Evolutionary conservation across 2,329 filamentous ascomycete genomes (phyloP).

Genomic region (Plenodomus biglobosus): DNA sequence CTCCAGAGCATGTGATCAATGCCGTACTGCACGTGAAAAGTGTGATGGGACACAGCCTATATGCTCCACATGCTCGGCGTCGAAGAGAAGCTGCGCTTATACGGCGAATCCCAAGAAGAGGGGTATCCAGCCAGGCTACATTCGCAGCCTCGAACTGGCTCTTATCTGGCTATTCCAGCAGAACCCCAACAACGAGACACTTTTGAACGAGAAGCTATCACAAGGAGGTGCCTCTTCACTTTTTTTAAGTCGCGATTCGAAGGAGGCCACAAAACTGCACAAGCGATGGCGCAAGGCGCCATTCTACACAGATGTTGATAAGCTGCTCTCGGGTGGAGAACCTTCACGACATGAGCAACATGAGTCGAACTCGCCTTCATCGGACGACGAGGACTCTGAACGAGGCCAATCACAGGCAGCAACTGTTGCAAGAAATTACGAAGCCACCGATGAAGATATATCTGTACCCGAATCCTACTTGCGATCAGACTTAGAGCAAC

Average conservation of each 20-base stretch:
- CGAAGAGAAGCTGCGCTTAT: constrained; percentile 69
- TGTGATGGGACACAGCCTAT: constrained; percentile 69
- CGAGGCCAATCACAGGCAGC: constrained; percentile 13
- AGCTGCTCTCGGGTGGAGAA: constrained; percentile 57
- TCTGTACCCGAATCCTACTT: constrained; percentile 1
- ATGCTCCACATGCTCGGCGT: constrained; percentile 66
- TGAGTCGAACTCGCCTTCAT: constrained; percentile 20
- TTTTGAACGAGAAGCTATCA: constrained; percentile 58
- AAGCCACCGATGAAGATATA: neutral
- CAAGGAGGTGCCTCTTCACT: constrained; percentile 51
- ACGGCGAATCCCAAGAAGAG: constrained; percentile 73
- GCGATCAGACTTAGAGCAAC: neutral
- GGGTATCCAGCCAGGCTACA: constrained; percentile 78
- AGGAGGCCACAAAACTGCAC: constrained; percentile 60
- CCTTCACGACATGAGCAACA: constrained; percentile 24
- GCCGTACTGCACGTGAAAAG: constrained; percentile 67
- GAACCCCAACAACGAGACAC: constrained; percentile 60
- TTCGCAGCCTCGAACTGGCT: constrained; percentile 70
- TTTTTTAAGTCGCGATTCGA: constrained; percentile 55
- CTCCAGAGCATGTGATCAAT: constrained; percentile 69
- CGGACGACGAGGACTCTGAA: constrained; percentile 34
- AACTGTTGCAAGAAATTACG: neutral
- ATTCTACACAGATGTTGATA: constrained; percentile 64
- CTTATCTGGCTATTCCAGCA: constrained; percentile 67
- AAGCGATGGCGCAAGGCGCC: constrained; percentile 64